phyloP scores from a whole-genome alignment of 805 yeast species.

The Yarrowia hollandica region DNA sequence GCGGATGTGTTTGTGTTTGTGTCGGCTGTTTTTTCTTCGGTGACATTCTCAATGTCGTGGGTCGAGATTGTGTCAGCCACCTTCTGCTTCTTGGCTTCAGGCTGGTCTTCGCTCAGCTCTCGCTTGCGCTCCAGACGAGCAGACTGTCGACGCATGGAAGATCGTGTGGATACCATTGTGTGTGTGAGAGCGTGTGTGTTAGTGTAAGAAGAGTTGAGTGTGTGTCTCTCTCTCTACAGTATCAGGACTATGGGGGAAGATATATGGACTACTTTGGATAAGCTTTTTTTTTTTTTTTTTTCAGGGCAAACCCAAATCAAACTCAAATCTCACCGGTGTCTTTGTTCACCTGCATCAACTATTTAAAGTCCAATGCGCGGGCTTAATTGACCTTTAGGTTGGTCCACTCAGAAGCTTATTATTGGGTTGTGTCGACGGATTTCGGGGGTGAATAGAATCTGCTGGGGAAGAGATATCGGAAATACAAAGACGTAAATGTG shows the following conservation, averaged over 20 bases:
- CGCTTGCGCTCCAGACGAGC: slow-evolving; percentile 25
- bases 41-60: not conserved
- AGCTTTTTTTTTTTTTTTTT: slow-evolving; percentile 4
- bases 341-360: not conserved
- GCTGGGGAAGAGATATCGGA: too few species aligned
- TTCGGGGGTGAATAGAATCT: too few species aligned
- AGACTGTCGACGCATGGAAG: slow-evolving; percentile 21
- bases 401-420: not conserved
- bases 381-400: slow-evolving; percentile 6
- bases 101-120: not conserved
- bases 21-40: not conserved
- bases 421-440: slow-evolving; percentile 12
- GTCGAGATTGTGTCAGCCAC: not conserved
- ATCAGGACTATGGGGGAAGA: slow-evolving; percentile 40
- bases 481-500: too few species aligned
- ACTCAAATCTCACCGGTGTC: slow-evolving; percentile 3
- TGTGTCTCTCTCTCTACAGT: too few species aligned
- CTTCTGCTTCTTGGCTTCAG: not conserved
- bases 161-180: slow-evolving; percentile 25
- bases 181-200: not conserved
- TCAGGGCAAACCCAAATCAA: not conserved
- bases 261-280: slow-evolving; percentile 5
- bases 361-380: not conserved
- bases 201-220: too few species aligned
- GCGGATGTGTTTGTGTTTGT: not conserved